Percentiles rank a stretch among this genome's conserved stretches.
phyloP scores from a whole-genome alignment of 257 asterid species.

The Plectranthus barbatus region DNA sequence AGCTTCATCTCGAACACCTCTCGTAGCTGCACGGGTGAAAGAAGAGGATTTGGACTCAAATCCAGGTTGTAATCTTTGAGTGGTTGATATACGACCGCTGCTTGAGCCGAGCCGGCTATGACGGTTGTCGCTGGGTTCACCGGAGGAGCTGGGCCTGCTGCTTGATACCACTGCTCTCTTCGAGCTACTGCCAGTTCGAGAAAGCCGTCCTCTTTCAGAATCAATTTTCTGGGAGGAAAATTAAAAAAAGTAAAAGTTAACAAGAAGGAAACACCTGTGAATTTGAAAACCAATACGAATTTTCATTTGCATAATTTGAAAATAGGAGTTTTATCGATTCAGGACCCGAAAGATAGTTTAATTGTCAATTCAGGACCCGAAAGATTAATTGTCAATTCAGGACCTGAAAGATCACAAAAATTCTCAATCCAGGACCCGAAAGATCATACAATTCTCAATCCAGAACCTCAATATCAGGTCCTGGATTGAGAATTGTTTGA shows the following conservation, averaged over 20 bases:
- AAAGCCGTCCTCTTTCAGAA: slow-evolving; percentile 52
- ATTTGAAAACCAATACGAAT: not conserved
- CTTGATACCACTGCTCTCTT: slow-evolving; percentile 55
- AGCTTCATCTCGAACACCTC: slow-evolving; percentile 59
- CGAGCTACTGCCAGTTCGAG: slow-evolving; percentile 62
- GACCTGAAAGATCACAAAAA: too few species aligned
- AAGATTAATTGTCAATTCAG: too few species aligned
- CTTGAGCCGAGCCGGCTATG: slow-evolving; percentile 53
- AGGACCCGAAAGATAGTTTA: too few species aligned
- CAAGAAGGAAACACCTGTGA: not conserved
- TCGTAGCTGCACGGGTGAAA: slow-evolving; percentile 48
- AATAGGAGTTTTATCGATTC: too few species aligned
- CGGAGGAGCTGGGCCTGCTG: slow-evolving; percentile 79
- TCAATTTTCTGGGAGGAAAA: slow-evolving; percentile 65
- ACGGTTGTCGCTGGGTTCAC: slow-evolving; percentile 53
- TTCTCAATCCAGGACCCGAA: too few species aligned
- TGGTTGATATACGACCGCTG: slow-evolving; percentile 49
- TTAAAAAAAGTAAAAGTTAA: not conserved
- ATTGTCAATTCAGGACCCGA: too few species aligned
- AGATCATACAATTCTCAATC: too few species aligned
- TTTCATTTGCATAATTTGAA: not conserved
- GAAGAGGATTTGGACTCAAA: slow-evolving; percentile 68
- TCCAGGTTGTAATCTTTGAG: slow-evolving; percentile 72
- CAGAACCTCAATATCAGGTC: too few species aligned
- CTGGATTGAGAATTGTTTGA: too few species aligned